A percentile compares a stretch with the other conserved stretches of the same genome.
phyloP scores from a whole-genome alignment of 768 basidiomycete genomes.

The Boletus fagicola region DNA sequence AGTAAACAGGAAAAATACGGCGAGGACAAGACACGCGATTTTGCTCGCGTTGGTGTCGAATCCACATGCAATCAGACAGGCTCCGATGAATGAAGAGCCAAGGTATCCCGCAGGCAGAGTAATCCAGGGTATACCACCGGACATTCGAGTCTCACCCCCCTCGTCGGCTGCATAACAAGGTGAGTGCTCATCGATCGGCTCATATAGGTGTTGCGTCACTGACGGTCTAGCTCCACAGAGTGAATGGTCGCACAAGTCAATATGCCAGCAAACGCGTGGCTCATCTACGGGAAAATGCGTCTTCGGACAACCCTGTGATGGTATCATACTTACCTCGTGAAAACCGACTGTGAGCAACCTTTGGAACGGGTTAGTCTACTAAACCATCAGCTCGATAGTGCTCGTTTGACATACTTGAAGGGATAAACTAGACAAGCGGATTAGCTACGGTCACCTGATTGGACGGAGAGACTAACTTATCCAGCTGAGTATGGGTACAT shows the following conservation, averaged over 20 bases:
- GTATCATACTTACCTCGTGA: constrained; percentile 60
- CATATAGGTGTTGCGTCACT: constrained; percentile 28
- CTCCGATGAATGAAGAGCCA: constrained; percentile 84
- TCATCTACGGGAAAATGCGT: constrained; percentile 54
- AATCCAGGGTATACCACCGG: constrained; percentile 77
- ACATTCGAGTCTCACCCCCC: constrained; percentile 85
- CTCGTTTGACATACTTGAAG: constrained; percentile 70
- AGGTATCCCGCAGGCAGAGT: constrained; percentile 87
- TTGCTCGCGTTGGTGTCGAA: constrained; percentile 90
- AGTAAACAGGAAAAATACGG: constrained; percentile 82
- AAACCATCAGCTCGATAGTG: background rate
- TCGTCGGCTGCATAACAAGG: constrained; percentile 61
- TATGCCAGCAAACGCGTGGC: constrained; percentile 77
- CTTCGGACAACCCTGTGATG: background rate
- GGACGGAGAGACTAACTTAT: constrained; percentile 56
- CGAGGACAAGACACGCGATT: constrained; percentile 74
- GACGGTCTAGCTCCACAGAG: constrained; percentile 85
- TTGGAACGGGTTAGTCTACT: constrained; percentile 31
- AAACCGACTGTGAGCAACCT: constrained; percentile 83
- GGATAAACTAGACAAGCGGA: constrained; percentile 63
- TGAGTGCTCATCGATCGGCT: constrained; percentile 9
- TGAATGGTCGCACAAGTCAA: constrained; percentile 85
- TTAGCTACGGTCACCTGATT: constrained; percentile 10
- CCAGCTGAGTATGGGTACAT: constrained; percentile 67
- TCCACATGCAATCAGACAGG: constrained; percentile 81